Evolutionary conservation across 306 rosid species (phyloP), one percentile per base, ranked within the genome.

Genomic region (Geum urbanum): DNA sequence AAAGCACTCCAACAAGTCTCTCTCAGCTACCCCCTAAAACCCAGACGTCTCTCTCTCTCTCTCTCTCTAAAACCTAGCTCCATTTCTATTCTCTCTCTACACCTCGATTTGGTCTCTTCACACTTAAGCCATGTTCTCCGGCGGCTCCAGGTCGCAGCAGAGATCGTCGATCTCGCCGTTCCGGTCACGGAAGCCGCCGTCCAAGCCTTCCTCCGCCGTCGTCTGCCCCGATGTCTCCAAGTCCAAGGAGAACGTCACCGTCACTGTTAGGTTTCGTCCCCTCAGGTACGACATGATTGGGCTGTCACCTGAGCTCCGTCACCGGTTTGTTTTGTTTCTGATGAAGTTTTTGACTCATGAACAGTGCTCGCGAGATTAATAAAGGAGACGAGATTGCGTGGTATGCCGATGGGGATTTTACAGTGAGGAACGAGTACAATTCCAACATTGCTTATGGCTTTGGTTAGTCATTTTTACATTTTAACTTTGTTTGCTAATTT

Each of bases 361-460:
- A 52, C 87, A 91, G 96, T 83, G 78, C 67, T 2, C 79, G 97
- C 67, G 97, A 91, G 85, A 50, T 91, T 51, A 84, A 79, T 51
- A 88, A 88, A 84, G 97, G 97, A 35, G 97, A 91, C 57, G 96
- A 86, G 76, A 79, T 91, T 66, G 92, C 97, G 2, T 91, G 97
- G 97, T 88, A 86, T 47, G 95, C 97, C 10, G 97, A 91, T 49
- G 97, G 97, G 12, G 91, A 91, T 63, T 70, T 63, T 41, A 61
- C 82, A 12, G 97, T 91, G 73, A 84, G 88, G 77, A 91, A 78
- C 63, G 97, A 88, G 84, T 71, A 39, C 77, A 91, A 85, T 74
- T 67, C 92, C 35, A 82, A 89, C 59, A 49, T 86, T 76, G 83
- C 86, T 14, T 91, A 86, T 72, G 95, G 95, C 2, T 91, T 88